These are phyloP conservation scores for Phytophthora cactorum DNA, from an alignment of 352 stramenopile species.

Conservation along the genomic window DNA sequence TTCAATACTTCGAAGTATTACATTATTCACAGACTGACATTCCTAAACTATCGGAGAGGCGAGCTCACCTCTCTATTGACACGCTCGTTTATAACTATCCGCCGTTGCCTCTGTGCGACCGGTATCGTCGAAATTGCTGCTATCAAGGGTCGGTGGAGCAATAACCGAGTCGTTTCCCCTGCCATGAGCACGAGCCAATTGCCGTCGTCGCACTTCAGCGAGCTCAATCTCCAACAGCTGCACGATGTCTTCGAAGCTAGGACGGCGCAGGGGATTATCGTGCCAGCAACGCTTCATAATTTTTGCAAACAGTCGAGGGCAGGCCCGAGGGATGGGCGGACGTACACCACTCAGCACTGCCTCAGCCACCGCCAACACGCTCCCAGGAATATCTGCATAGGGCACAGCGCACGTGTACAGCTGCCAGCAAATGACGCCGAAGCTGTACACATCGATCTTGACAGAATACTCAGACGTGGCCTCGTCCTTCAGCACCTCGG, in stretches of 20 bases:
- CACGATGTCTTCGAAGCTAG: conserved; percentile 82
- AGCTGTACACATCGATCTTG: conserved; percentile 89
- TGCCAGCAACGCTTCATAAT: conserved; percentile 88
- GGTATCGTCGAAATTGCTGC: conserved; percentile 31
- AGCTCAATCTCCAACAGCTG: conserved; percentile 80
- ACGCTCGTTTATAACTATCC: conserved; percentile 19
- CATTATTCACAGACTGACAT: conserved; percentile 31
- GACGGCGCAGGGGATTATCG: conserved; percentile 67
- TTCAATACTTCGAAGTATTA: no score
- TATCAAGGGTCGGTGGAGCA: conserved; percentile 18
- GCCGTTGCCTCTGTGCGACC: conserved; percentile 13
- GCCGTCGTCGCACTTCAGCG: conserved; percentile 48
- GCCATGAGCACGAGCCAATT: conserved; percentile 27
- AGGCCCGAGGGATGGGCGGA: conserved; percentile 62
- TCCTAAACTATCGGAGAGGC: conserved; percentile 31
- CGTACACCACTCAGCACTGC: conserved; percentile 71
- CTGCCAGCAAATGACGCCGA: conserved; percentile 88
- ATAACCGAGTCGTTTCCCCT: conserved; percentile 30
- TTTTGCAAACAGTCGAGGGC: conserved; percentile 74
- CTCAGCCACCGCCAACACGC: conserved; percentile 74
- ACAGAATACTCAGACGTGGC: conserved; percentile 75
- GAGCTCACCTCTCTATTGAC: conserved; percentile 27
- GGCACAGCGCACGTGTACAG: conserved; percentile 75
- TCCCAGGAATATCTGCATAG: conserved; percentile 82
- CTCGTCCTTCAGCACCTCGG: conserved; percentile 77